Base-by-base conservation (phyloP, 176 grass and related monocot species). In the Phyllostachys edulis region DNA sequence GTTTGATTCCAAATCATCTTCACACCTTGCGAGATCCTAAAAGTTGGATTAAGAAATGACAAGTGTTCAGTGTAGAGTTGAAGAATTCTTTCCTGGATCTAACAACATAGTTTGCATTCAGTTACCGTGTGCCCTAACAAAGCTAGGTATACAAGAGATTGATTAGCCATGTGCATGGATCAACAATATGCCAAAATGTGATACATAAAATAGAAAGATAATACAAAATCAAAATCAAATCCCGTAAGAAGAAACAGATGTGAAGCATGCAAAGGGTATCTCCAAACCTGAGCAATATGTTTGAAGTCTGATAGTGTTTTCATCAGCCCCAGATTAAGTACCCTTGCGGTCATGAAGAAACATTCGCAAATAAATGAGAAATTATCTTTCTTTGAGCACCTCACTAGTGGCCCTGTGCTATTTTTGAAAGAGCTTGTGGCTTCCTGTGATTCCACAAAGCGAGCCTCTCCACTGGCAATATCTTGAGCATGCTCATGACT, bases 291-390 rank as follows among this genome's bases (percentile, higher is more conserved):
- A 81, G 81, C 78, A 76, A 96, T 80, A 72, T 99, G 93, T 80
- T 96, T 94, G 70, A 91, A 96, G 57, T 99, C 96, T 41, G 96
- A 89, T 74, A 99, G 55, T 78, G 90, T 90, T 94, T 99, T 99
- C 85, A 94, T 86, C 73, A 99, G 72, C n/a, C 96, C 96, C 44
- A 99, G 83, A 76, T 96, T 99, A 78, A 99, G 91, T 55, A 94
- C 96, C 57, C 96, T 88, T 77, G 96, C 81, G 14, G 93, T 95
- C 96, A 98, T 98, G 87, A 98, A 98, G 85, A 95, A 98, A 84
- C 91, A 98, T 77, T 98, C 93, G 0, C 96, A 98, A 85, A 95
- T 90, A 90, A 98, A 98, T 40, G 93, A 95, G 75, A 89, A 98
- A 59, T 95, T 98, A 2, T 93, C 89, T 79, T 93, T 94, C 66